A percentile compares a stretch with the other conserved stretches of the same genome.
phyloP scores from a whole-genome alignment of 176 grass and related monocot species.

The Eleusine coracana region DNA sequence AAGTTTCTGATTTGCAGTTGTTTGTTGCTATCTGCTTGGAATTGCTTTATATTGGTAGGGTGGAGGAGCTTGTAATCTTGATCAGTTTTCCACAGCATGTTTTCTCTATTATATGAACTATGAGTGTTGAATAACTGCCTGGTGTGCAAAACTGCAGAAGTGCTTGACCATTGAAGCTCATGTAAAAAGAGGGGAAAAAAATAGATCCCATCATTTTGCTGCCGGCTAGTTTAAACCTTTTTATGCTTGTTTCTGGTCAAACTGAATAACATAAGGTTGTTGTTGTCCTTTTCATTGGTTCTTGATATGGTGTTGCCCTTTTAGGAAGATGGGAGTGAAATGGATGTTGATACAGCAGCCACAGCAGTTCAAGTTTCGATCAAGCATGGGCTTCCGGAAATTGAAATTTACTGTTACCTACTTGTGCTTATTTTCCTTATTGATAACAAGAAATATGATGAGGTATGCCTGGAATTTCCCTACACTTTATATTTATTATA shows the following conservation, averaged over 20 bases:
- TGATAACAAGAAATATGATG: constrained; percentile 73
- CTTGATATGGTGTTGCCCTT: neutral
- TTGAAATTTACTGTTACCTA: constrained; percentile 90
- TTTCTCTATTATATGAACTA: neutral
- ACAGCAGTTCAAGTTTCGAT: constrained; percentile 47
- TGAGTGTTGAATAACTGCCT: neutral
- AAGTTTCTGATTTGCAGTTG: neutral
- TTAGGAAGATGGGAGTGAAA: constrained; percentile 73
- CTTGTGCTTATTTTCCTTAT: constrained; percentile 83
- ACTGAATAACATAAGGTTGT: neutral
- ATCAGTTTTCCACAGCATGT: neutral
- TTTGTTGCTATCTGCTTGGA: neutral
- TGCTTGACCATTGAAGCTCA: neutral
- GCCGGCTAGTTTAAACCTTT: neutral
- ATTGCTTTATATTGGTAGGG: neutral
- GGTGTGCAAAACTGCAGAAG: neutral
- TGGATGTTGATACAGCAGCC: constrained; percentile 68
- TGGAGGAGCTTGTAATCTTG: neutral
- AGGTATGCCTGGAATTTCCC: constrained; percentile 35
- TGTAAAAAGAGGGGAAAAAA: neutral
- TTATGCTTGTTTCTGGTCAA: neutral
- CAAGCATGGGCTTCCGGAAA: constrained; percentile 70
- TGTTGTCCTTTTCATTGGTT: neutral
- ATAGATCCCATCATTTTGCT: neutral
- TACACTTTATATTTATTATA: neutral